Evolutionary conservation across 805 yeast species (phyloP), one percentile per base, ranked within the genome.

Genomic region (Candida mattraensis): DNA sequence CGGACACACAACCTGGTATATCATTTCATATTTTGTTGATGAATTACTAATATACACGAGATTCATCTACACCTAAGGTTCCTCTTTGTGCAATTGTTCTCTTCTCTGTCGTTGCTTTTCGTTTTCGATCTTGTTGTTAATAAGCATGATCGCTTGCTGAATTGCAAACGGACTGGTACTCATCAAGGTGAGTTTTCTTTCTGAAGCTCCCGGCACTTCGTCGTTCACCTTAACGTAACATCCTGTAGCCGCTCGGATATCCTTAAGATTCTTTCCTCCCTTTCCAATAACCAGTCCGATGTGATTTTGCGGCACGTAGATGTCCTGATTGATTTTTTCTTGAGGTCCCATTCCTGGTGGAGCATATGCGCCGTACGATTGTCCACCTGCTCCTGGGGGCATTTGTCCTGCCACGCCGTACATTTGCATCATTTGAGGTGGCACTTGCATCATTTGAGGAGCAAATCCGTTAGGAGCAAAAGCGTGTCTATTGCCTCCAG

Each of bases 221-320:
- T 70, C 77, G 45, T 78, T 85, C 35, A 87, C 83, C 45, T 77
- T 75, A 18, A 87, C 85, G 39, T 81, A 79, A 29, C 87, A 75
- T 20, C 94, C 91, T 14, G 91, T 78, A 18, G 76, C 69, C 40
- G 79, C 80, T 44, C 91, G 73, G 32, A 87, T 80, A 44, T 83
- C 87, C 51, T 80, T 83, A 40, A 87, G 81, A 48, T 81, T 83
- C 51, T 83, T 78, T 13, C 96, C 96, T 20, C 87, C 87, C 60
- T 80, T 85, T 1, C 96, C 96, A 41, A 87, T 87, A 18, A 87
- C 80, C 24, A 85, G 76, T 1, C 96, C 96, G 24, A 87, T 88
- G 58, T 73, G 82, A 23, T 76, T 76, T 53, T 81, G 80, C 16
- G 94, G 88, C 28, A 87, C 87, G 47, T 65, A 80, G 3, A 87